Conservation (phyloP, 345 rosid genomes). For the Lepidium africanum region DNA sequence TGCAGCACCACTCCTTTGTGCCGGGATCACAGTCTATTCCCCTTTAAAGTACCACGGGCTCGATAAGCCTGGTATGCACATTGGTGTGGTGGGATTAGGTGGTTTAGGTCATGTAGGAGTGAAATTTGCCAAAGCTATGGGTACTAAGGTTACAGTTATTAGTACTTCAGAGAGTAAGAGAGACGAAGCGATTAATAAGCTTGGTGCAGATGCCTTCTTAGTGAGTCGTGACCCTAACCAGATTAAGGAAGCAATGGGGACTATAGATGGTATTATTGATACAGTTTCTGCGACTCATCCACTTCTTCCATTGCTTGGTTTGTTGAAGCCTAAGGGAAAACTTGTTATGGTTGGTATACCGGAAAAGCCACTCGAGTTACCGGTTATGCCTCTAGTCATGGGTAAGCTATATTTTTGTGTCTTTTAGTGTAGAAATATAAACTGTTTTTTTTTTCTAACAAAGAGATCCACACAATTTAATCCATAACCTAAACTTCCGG, state of each 20-base stretch:
- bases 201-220: constrained; percentile 54
- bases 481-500: too few species aligned
- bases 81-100: constrained; percentile 64
- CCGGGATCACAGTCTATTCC: constrained; percentile 57
- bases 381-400: constrained; percentile 29
- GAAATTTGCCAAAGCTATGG: constrained; percentile 63
- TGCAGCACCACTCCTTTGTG: constrained; percentile 57
- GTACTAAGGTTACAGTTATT: constrained; percentile 56
- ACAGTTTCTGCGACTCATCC: constrained; percentile 42
- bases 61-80: constrained; percentile 34
- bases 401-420: constrained; percentile 24
- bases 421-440: not conserved
- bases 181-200: constrained; percentile 47
- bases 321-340: constrained; percentile 35
- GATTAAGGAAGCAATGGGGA: constrained; percentile 26
- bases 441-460: not conserved
- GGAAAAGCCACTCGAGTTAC: constrained; percentile 46
- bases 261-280: constrained; percentile 46
- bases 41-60: constrained; percentile 40
- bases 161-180: constrained; percentile 58
- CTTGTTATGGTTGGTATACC: constrained; percentile 43
- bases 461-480: too few species aligned
- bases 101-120: constrained; percentile 67
- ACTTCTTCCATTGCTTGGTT: constrained; percentile 31
- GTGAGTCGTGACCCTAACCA: constrained; percentile 38